Evolutionary conservation across 2,329 filamentous ascomycete genomes (phyloP).

Genomic region (Penicillium sp.): DNA sequence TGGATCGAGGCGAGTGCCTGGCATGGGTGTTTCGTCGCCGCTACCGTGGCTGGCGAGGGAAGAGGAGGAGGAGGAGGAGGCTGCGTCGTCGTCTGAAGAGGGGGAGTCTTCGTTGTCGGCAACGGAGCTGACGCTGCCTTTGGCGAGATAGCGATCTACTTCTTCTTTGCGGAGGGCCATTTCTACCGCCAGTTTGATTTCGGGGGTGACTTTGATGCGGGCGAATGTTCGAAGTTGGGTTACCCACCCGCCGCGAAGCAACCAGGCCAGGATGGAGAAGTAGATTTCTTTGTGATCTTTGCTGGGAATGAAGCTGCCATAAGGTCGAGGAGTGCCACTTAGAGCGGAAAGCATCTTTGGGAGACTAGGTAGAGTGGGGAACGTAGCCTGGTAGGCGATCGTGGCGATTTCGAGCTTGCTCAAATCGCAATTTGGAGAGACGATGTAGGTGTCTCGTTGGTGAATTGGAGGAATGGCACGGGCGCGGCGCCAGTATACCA

Average conservation of each 20-base stretch:
- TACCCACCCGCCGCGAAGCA: constrained; percentile 90
- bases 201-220: constrained; percentile 80
- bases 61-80: constrained; percentile 45
- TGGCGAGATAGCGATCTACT: constrained; percentile 48
- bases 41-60: constrained; percentile 45
- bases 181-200: constrained; percentile 80
- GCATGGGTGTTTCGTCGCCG: constrained; percentile 44
- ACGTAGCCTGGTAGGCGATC: constrained; percentile 73
- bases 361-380: constrained; percentile 80
- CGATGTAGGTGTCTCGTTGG: constrained; percentile 84
- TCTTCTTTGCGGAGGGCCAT: constrained; percentile 70
- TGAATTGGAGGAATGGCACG: constrained; percentile 90
- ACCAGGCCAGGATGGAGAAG: constrained; percentile 88
- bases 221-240: constrained; percentile 90
- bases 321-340: constrained; percentile 78
- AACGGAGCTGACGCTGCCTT: constrained; percentile 35
- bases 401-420: constrained; percentile 70
- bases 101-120: constrained; percentile 22
- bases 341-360: constrained; percentile 85
- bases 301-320: constrained; percentile 80
- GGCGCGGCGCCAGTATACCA: constrained; percentile 94
- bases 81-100: constrained; percentile 31
- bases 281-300: constrained; percentile 86
- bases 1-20: constrained; percentile 29
- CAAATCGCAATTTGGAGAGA: constrained; percentile 86